Evolutionary conservation across 306 rosid species (phyloP).

Genomic region (Casuarina glauca): DNA sequence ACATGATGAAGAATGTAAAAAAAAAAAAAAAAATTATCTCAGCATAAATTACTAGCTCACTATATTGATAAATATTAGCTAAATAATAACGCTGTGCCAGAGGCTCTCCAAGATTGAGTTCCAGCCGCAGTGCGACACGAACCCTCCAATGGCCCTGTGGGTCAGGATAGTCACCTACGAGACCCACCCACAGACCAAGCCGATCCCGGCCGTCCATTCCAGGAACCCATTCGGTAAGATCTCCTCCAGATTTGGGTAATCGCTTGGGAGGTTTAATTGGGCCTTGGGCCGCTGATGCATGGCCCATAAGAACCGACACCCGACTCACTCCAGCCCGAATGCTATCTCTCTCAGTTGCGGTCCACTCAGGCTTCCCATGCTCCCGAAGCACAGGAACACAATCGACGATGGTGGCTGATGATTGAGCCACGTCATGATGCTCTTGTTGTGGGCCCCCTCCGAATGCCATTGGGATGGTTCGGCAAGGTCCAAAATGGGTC

Average conservation of each 20-base stretch:
- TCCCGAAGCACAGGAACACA: constrained; percentile 42
- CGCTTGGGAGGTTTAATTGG: constrained; percentile 23
- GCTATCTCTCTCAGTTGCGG: constrained; percentile 36
- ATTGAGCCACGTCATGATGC: constrained; percentile 34
- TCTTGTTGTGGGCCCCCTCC: constrained; percentile 5
- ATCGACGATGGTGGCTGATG: constrained; percentile 29
- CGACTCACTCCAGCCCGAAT: constrained; percentile 39
- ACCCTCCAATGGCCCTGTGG: constrained; percentile 50
- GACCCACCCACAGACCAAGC: constrained; percentile 55
- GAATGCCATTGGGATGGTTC: constrained; percentile 34
- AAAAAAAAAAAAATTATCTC: too few species aligned
- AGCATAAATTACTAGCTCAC: too few species aligned
- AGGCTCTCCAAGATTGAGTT: constrained; percentile 62
- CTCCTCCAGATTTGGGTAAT: not conserved
- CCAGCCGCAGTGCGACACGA: constrained; percentile 72
- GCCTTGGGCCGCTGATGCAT: constrained; percentile 46
- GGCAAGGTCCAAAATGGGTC: constrained; percentile 37
- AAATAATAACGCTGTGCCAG: constrained; percentile 44
- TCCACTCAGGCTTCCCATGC: constrained; percentile 37
- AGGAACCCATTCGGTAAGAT: constrained; percentile 43
- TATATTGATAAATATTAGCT: too few species aligned
- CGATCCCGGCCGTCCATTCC: constrained; percentile 35
- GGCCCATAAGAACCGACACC: constrained; percentile 48
- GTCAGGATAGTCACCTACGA: constrained; percentile 50
- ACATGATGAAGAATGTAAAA: too few species aligned